Base-by-base conservation (phyloP, 768 basidiomycete species). In the Suillus paluster region DNA sequence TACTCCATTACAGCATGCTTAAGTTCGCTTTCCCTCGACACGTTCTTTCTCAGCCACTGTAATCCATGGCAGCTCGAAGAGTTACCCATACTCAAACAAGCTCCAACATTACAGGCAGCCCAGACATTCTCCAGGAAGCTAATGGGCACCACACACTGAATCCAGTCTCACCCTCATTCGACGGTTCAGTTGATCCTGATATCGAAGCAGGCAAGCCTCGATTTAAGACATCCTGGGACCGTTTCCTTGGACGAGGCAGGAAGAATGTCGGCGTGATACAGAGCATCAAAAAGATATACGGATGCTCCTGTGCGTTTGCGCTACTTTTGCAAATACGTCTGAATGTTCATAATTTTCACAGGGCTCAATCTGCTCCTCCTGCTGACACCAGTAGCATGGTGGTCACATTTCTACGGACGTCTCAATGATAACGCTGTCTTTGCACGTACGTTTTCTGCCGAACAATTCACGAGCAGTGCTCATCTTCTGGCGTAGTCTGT, bases 381-480 rank as follows among this genome's bases (percentile, higher is more conserved):
- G 1, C 77, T 86, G 63, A 79, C 88, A 6, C 88, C 88, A 0
- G 59, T 88, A 25, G 83, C 88, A 19, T 90, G 87, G 87, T 79
- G 77, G 11, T 79, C 83, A 0, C 84, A 88, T 68, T 89, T 86
- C 58, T 45, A 55, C 34, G 7, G 71, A 68, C 50, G 63, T 19
- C 21, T 61, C 66, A 6, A 36, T 30, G 66, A 73, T 62, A 66
- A 64, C n/a, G 55, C 71, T 11, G 80, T 80, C 10, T 88, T 86
- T 65, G 68, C 78, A 34, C 71, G 84, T 86, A 67, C 62, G 83
- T 72, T 34, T 57, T 39, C 17, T 5, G 3, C 25, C 12, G 6
- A 9, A 38, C 25, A 1, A 17, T n/a, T 23, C 34, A 56, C 27
- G 30, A 63, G 39, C 25, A 60, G 21, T 10, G 39, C 39, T 44